Evolutionary conservation across 192 early-diverging fungal species (phyloP), one percentile per base, ranked within the genome.

Genomic region (Coemansia sp.): DNA sequence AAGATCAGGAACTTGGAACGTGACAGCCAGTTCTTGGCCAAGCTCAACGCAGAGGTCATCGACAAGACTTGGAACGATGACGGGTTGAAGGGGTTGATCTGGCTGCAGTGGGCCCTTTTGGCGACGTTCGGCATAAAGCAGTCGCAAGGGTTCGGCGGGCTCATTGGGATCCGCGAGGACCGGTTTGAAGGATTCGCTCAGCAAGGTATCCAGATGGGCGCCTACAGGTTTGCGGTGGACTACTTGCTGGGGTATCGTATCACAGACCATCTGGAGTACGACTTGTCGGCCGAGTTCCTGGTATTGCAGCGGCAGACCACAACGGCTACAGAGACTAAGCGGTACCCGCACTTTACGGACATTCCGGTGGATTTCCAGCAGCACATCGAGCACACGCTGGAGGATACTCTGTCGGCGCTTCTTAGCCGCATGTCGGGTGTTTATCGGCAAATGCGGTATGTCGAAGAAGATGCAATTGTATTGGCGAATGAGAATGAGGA

Each of bases 391-490:
- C 66, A 77, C 21, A 75, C 85, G 39, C 67, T 91, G 53, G 86
- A 88, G 63, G 67, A 82, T 42, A 76, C 84, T 14, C 26, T 88
- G 3, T 62, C 85, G 0, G 67, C 84, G 19, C 84, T 92, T 35
- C 89, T 89, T 40, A 82, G 70, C 58, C 72, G 84, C 14, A 88
- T 90, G 86, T 79, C 83, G 8, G 79, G 78, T 33, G 69, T 88
- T 30, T 73, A 92, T 35, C 75, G 87, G 46, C 80, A 86, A 43
- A 84, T 91, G 71, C 87, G 87, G 59, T 86, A 90, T 58, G 86
- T 75, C 62, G 91, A 94, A 63, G 92, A 94, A 57, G 92, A 93
- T 66, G 78, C 79, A 7, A 75, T 86, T n/a, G 74, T 75, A 62
- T 74, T 75, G 57, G 77, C 75, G 6, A 74, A 82, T 64, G 74